Evolutionary conservation across 2,329 filamentous ascomycete species (phyloP).

Genomic region (Ilyonectria destructans): DNA sequence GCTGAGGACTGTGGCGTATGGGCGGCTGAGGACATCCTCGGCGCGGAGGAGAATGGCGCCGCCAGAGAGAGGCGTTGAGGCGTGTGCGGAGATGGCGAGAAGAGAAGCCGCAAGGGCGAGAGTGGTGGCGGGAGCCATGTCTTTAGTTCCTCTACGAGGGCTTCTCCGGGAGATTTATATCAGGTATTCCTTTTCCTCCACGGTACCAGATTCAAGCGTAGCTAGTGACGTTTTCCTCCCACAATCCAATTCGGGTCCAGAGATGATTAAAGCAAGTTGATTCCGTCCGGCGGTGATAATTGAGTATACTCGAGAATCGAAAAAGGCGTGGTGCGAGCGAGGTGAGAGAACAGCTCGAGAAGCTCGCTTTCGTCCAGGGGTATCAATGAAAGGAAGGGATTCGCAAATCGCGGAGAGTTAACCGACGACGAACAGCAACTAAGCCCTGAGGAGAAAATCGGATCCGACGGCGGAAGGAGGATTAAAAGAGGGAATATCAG

Average conservation of each 20-base stretch:
- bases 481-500: background rate
- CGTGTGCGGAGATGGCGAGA: constrained; percentile 40
- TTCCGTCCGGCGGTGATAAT: constrained; percentile 28
- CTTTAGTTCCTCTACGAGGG: constrained; percentile 9
- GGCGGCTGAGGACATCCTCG: constrained; percentile 51
- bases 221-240: background rate
- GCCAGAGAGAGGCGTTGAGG: constrained; percentile 33
- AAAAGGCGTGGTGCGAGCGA: constrained; percentile 10
- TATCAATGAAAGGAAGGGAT: constrained; percentile 21
- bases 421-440: constrained; percentile 3
- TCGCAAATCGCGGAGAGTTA: background rate
- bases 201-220: constrained; percentile 3
- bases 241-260: constrained; percentile 3
- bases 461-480: background rate
- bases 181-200: background rate
- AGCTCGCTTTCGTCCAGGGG: constrained; percentile 12
- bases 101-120: constrained; percentile 41
- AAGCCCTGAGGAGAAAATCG: constrained; percentile 2
- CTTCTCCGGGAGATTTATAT: constrained; percentile 15
- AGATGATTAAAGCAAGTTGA: constrained; percentile 5
- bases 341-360: constrained; percentile 19
- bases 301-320: constrained; percentile 26
- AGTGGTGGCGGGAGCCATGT: constrained; percentile 43
- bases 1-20: constrained; percentile 47
- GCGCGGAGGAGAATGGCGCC: constrained; percentile 45